A percentile compares a stretch with the other conserved stretches of the same genome.
phyloP scores from a whole-genome alignment of 2,329 filamentous ascomycete genomes.

The Nemania sp. region DNA sequence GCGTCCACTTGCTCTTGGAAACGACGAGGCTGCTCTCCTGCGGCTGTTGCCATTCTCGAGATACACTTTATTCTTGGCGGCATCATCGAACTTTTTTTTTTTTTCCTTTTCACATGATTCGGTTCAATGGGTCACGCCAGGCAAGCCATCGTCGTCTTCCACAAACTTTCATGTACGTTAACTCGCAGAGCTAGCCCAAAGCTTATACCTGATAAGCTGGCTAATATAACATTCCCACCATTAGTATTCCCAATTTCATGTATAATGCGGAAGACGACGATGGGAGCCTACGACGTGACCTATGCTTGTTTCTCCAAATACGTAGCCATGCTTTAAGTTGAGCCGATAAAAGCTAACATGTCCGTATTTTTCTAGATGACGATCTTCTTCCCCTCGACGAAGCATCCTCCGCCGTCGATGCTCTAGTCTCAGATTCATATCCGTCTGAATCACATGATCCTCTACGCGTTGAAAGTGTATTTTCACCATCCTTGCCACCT shows the following conservation, averaged over 20 bases:
- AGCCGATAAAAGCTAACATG: constrained; percentile 54
- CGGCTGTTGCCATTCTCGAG: constrained; percentile 50
- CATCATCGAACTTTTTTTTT: constrained; percentile 43
- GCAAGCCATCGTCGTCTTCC: constrained; percentile 79
- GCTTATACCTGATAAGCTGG: constrained; percentile 55
- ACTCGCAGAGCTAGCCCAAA: constrained; percentile 58
- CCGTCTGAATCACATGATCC: constrained; percentile 47
- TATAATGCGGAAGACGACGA: constrained; percentile 71
- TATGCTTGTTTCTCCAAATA: constrained; percentile 46
- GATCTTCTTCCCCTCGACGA: constrained; percentile 71
- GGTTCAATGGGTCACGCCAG: constrained; percentile 61
- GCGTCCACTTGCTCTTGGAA: constrained; percentile 53
- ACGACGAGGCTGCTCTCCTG: constrained; percentile 50
- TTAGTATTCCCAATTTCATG: constrained; percentile 54
- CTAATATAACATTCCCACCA: constrained; percentile 63
- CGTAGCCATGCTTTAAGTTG: constrained; percentile 45
- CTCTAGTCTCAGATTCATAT: constrained; percentile 71
- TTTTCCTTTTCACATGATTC: constrained; percentile 41
- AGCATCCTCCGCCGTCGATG: constrained; percentile 73
- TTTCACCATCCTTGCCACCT: constrained; percentile 59
- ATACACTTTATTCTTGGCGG: constrained; percentile 48
- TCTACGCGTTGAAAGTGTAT: constrained; percentile 41
- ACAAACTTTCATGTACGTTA: constrained; percentile 75
- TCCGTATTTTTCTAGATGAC: constrained; percentile 66
- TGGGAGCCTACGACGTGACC: constrained; percentile 68